Evolutionary conservation across 257 asterid species (phyloP).

Genomic region (Solanum paucissectum): DNA sequence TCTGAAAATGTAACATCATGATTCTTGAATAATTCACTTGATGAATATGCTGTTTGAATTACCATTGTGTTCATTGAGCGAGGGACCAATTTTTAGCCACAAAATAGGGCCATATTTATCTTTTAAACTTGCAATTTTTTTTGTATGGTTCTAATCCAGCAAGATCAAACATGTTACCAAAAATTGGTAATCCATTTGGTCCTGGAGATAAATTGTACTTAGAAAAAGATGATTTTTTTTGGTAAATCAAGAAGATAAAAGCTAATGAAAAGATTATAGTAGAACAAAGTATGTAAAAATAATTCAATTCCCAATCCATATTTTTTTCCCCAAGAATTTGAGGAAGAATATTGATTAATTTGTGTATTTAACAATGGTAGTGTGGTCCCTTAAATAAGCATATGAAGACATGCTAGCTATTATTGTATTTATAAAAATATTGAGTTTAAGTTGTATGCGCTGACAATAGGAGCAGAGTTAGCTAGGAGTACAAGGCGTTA

Average conservation of each 20-base stretch:
- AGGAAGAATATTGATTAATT: neutral
- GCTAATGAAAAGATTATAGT: neutral
- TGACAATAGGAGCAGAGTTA: rapidly evolving
- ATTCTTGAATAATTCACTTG: constrained; percentile 15
- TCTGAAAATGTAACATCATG: constrained; percentile 31
- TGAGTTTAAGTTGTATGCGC: neutral
- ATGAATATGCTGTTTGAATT: constrained; percentile 7
- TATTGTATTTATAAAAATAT: neutral
- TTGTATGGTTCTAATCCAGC: constrained; percentile 28
- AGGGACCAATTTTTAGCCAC: constrained; percentile 37
- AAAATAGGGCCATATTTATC: constrained; percentile 31
- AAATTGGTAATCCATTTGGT: constrained; percentile 37
- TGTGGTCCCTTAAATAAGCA: neutral
- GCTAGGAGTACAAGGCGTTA: neutral
- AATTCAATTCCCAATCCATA: constrained; percentile 10
- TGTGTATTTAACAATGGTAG: neutral
- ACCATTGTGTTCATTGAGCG: constrained; percentile 26
- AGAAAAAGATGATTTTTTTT: neutral
- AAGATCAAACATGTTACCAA: constrained; percentile 41
- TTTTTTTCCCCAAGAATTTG: neutral
- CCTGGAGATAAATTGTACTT: constrained; percentile 27
- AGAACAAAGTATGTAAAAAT: constrained; percentile 1
- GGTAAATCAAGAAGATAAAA: neutral
- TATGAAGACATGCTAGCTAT: neutral
- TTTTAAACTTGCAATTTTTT: constrained; percentile 13